A percentile compares a stretch with the other conserved stretches of the same genome.
phyloP scores from a whole-genome alignment of 345 rosid species.

The Sisymbrium irio region DNA sequence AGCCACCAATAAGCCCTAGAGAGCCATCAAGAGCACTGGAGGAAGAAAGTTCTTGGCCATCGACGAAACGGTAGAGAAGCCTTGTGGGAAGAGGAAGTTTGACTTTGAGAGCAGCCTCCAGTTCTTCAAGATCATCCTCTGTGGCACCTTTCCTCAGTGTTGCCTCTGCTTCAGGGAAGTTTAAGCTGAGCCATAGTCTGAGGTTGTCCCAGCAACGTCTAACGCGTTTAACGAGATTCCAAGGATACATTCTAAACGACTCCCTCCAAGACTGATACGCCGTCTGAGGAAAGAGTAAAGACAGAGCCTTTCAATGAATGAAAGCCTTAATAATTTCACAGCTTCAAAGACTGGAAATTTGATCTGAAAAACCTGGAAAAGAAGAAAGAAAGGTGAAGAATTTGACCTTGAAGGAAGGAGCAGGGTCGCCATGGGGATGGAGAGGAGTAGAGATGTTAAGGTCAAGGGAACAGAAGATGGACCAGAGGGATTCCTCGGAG shows the following conservation, averaged over 20 bases:
- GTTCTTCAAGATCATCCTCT: constrained; percentile 54
- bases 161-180: constrained; percentile 69
- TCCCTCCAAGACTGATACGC: constrained; percentile 71
- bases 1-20: constrained; percentile 83
- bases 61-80: constrained; percentile 73
- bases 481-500: constrained; percentile 78
- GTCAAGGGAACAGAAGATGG: constrained; percentile 50
- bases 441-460: constrained; percentile 65
- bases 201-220: constrained; percentile 75
- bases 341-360: neutral
- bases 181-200: constrained; percentile 52
- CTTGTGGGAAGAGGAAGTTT: constrained; percentile 77
- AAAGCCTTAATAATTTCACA: too few relatives aligned
- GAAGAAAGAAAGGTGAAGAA: neutral
- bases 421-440: constrained; percentile 54
- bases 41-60: constrained; percentile 56
- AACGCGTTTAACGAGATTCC: constrained; percentile 72
- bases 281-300: constrained; percentile 34
- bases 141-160: constrained; percentile 77
- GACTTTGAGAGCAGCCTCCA: constrained; percentile 51
- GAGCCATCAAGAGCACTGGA: neutral
- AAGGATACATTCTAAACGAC: constrained; percentile 73
- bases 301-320: neutral
- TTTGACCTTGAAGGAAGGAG: constrained; percentile 72
- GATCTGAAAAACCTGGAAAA: neutral